Evolutionary conservation across 2,329 filamentous ascomycete species (phyloP).

Genomic region (Sporothrix pseudoabietina): DNA sequence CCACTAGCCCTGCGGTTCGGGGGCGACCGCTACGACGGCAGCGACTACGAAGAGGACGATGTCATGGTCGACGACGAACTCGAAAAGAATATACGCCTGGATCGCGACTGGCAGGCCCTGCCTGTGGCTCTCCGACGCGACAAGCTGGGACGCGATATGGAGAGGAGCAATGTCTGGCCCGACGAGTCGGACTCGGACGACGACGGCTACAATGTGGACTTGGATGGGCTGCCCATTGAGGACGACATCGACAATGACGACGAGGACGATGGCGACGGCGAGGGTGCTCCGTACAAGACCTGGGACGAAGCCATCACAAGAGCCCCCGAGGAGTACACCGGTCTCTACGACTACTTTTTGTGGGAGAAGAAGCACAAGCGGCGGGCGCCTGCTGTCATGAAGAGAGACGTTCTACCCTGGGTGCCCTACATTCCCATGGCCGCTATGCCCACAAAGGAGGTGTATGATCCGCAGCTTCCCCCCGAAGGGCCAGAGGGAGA

Average conservation of each 20-base stretch:
- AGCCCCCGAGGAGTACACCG: slow-evolving; percentile 20
- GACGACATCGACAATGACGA: not conserved
- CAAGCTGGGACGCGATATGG: slow-evolving; percentile 24
- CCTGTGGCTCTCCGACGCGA: slow-evolving; percentile 22
- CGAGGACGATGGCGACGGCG: not conserved
- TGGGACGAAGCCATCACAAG: not conserved
- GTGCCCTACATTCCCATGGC: slow-evolving; percentile 16
- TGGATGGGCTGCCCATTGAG: not conserved
- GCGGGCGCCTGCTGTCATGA: slow-evolving; percentile 24
- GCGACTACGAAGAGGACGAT: not conserved
- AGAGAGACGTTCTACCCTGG: slow-evolving; percentile 2
- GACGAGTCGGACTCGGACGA: not conserved
- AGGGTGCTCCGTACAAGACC: slow-evolving; percentile 10
- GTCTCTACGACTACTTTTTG: not conserved
- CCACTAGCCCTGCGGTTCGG: not conserved
- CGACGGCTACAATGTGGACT: not conserved
- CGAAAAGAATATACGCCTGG: not conserved
- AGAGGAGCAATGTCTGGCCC: not conserved
- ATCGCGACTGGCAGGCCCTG: not conserved
- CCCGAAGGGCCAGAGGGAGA: not conserved
- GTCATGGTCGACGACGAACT: not conserved
- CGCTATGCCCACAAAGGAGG: not conserved
- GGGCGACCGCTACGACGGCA: not conserved
- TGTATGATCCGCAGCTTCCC: slow-evolving; percentile 6
- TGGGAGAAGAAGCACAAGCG: slow-evolving; percentile 28